These are phyloP conservation scores for Wallemia mellicola DNA, from an alignment of 1,284 basidiomycete species.

Conservation along the genomic window DNA sequence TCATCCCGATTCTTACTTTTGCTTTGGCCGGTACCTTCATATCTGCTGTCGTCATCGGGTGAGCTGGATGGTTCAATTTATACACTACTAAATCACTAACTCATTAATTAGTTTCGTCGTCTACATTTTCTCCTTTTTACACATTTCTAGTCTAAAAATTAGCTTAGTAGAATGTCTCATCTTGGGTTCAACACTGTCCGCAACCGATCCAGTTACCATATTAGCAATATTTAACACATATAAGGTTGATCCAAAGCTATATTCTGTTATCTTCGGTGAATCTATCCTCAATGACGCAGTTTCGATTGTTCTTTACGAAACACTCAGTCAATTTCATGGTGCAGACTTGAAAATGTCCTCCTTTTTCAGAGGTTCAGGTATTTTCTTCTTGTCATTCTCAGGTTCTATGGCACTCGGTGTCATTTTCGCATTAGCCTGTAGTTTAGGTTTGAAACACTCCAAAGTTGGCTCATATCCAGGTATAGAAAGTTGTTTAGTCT, in stretches of 20 bases:
- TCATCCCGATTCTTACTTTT: slow-evolving; percentile 84
- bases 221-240: slow-evolving; percentile 95
- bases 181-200: slow-evolving; percentile 84
- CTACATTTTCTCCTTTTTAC: slow-evolving; percentile 76
- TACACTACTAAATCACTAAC: slow-evolving; percentile 4
- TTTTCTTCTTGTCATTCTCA: slow-evolving; percentile 84
- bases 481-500: slow-evolving; percentile 80
- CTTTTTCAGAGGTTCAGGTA: slow-evolving; percentile 76
- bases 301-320: slow-evolving; percentile 99
- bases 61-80: slow-evolving; percentile 13
- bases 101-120: slow-evolving; percentile 45
- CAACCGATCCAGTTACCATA: slow-evolving; percentile 95
- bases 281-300: slow-evolving; percentile 93
- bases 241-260: slow-evolving; percentile 94
- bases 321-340: slow-evolving; percentile 68
- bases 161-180: slow-evolving; percentile 71
- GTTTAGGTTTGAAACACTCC: slow-evolving; percentile 82
- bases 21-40: slow-evolving; percentile 93
- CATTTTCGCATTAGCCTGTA: slow-evolving; percentile 59
- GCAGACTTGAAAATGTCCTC: slow-evolving; percentile 62
- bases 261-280: slow-evolving; percentile 93
- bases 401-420: slow-evolving; percentile 83
- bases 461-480: slow-evolving; percentile 57
- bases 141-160: slow-evolving; percentile 48
- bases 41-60: slow-evolving; percentile 86